phyloP scores from a whole-genome alignment of 495 filamentous ascomycete species.

The Margaritispora aquatica region DNA sequence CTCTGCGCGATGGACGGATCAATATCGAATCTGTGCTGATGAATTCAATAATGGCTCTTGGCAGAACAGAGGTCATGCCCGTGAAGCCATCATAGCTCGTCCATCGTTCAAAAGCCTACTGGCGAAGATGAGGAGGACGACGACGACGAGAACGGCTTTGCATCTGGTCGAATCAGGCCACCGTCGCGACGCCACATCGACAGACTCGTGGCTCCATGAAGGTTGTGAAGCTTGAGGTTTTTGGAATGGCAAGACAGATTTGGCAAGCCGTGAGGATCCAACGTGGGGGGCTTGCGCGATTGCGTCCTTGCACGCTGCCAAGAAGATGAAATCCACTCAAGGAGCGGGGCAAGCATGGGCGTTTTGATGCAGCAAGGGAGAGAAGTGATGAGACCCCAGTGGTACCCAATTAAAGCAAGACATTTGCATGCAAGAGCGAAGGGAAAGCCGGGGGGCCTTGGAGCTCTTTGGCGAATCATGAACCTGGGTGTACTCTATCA shows the following conservation, averaged over 20 bases:
- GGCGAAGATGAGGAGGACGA: background rate
- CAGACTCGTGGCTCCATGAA: background rate
- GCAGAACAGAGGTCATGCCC: background rate
- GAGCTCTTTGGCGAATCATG: background rate
- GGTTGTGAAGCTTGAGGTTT: background rate
- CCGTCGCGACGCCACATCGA: slow-evolving; percentile 1
- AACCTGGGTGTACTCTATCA: background rate
- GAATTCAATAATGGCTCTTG: background rate
- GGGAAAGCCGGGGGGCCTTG: background rate
- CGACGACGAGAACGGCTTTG: background rate
- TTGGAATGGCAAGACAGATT: slow-evolving; percentile 4
- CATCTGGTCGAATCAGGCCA: background rate
- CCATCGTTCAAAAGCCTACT: too few species aligned
- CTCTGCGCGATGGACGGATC: background rate
- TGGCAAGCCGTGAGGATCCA: slow-evolving; percentile 1
- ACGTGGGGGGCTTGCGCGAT: slow-evolving; percentile 10
- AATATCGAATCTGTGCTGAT: background rate
- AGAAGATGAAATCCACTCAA: too few species aligned
- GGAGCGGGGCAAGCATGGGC: background rate
- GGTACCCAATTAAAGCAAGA: slow-evolving; percentile 3
- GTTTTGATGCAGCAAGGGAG: background rate
- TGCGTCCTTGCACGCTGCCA: background rate
- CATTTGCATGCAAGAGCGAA: background rate
- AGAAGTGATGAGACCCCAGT: background rate
- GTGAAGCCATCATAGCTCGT: slow-evolving; percentile 1